Percentiles rank a stretch among this genome's conserved stretches.
phyloP scores from a whole-genome alignment of 192 early-diverging fungal genomes.

The Coemansia sp. region DNA sequence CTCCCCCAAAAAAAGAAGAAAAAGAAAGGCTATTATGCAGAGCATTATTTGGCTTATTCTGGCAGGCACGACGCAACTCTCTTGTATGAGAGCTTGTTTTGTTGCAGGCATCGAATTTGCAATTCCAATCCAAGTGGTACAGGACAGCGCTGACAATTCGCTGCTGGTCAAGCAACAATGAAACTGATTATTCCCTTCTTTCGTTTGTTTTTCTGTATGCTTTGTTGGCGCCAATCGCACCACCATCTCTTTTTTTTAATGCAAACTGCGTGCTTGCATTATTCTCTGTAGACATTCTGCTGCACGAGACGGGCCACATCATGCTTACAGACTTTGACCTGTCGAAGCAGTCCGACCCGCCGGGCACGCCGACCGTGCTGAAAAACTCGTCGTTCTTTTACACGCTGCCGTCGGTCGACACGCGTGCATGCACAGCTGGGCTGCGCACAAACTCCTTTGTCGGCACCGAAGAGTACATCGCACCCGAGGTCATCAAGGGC shows the following conservation, averaged over 20 bases:
- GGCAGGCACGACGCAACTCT: no score
- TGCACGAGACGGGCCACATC: conserved; percentile 96
- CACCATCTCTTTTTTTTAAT: neutral
- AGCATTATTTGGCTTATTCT: no score
- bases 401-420: conserved; percentile 76
- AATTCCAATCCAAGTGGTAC: no score
- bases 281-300: conserved; percentile 67
- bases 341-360: conserved; percentile 86
- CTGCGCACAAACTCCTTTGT: conserved; percentile 97
- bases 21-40: no score
- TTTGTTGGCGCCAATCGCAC: neutral
- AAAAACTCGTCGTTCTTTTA: conserved; percentile 60
- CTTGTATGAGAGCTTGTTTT: no score
- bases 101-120: no score
- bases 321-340: conserved; percentile 99
- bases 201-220: neutral
- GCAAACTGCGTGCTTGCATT: conserved; percentile 21
- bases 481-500: conserved; percentile 97
- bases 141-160: neutral
- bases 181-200: neutral
- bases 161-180: neutral
- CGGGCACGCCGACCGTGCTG: conserved; percentile 71
- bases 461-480: conserved; percentile 99
- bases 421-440: conserved; percentile 81
- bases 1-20: no score